Base-by-base conservation (phyloP, 129 eudicot species). In the Flaveria bidentis region DNA sequence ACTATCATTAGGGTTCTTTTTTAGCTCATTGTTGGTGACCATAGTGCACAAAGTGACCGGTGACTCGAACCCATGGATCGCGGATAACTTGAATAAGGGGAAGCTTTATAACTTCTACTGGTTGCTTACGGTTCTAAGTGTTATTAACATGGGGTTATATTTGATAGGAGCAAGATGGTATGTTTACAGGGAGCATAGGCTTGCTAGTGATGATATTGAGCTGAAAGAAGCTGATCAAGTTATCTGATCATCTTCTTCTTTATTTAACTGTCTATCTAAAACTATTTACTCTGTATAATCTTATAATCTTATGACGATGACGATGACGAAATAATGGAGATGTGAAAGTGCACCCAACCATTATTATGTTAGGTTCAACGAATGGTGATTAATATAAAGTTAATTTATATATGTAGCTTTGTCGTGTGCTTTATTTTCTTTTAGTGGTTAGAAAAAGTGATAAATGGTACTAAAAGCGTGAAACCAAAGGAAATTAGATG, bases 61-160 rank as follows among this genome's bases (percentile, higher is more conserved):
- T 8, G 1, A 62, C 6, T 52, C 14, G 50, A 75, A 74, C 17
- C 89, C 93, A 2, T 91, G 97, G 97, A n/a, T 91, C 52, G 89
- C 97, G 0, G 91, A 88, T 76, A 86, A 91, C 68, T 80, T 91
- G 2, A 91, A 91, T 80, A 51, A 86, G 56, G 97, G 97, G 55
- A 86, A 78, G 85, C 91, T 91, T n/a, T 83, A 88, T 47, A 42
- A 91, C 66, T 91, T 91, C 86, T 91, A 88, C 20, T 91, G 97
- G 97, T 69, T 91, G 26, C 63, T 91, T 73, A 74, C 91, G 2
- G 61, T 76, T 22, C 58, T 91, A 72, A 88, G 93, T 78, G 78
- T 50, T 0, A 0, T 88, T 39, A 91, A 91, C 53, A 17, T 91
- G 49, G 33, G 74, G 15, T 26, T 86, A 2, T 91, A 71, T 58